phyloP scores from a whole-genome alignment of 1,284 basidiomycete genomes.

The Cryptococcus floricola region DNA sequence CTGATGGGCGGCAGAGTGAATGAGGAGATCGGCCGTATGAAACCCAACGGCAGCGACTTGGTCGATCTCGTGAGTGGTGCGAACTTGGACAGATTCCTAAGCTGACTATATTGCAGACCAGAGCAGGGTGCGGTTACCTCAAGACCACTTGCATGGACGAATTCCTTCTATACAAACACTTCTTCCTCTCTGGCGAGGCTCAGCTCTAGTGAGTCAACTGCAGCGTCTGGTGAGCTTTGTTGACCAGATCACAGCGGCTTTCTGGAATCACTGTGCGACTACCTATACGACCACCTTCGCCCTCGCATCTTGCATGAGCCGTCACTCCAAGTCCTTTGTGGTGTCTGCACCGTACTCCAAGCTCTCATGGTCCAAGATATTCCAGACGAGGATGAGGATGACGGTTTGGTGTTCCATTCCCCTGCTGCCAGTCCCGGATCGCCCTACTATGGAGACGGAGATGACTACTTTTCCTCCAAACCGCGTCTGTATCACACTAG shows the following conservation, averaged over 20 bases:
- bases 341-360: constrained; percentile 88
- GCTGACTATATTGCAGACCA: constrained; percentile 57
- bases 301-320: constrained; percentile 89
- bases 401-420: constrained; percentile 17
- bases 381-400: constrained; percentile 22
- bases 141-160: constrained; percentile 85
- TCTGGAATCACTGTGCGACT: constrained; percentile 82
- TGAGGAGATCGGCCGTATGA: constrained; percentile 75
- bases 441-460: constrained; percentile 4
- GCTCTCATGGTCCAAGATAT: constrained; percentile 85
- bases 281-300: constrained; percentile 86
- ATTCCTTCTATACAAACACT: constrained; percentile 73
- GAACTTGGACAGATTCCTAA: not conserved
- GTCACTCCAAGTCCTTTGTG: constrained; percentile 75
- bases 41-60: constrained; percentile 70
- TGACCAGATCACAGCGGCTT: constrained; percentile 59
- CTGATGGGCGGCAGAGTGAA: constrained; percentile 66
- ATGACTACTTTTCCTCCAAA: constrained; percentile 35
- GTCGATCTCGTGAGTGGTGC: constrained; percentile 67
- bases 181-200: constrained; percentile 79
- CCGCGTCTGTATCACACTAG: constrained; percentile 7
- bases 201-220: constrained; percentile 67
- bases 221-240: not conserved
- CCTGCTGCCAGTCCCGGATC: constrained; percentile 24
- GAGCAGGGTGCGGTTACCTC: constrained; percentile 81